Base-by-base conservation (phyloP, 805 yeast genomes). In the Candida yuanshanica region DNA sequence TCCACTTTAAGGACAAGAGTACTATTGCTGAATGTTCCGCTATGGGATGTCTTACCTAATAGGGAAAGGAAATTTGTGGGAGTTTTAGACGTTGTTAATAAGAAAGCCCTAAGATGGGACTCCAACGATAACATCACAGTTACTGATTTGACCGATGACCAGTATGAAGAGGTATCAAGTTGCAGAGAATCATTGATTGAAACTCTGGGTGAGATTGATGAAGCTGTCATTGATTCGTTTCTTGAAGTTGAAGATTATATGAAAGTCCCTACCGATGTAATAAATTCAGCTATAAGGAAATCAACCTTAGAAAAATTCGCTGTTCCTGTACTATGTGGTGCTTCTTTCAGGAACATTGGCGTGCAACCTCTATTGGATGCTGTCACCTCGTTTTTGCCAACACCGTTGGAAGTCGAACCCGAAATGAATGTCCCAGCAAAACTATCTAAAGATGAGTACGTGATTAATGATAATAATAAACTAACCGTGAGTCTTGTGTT, bases 301-400 rank as follows among this genome's bases (percentile, higher is more conserved):
- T 79, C 84, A 3, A 85, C 96, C 0, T 48, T 87, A 7, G 58
- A 60, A 1, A 72, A 74, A 36, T 60, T 65, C 29, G 70, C 86
- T 1, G 74, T 82, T 0, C 97, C 99, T 0, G 85, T 93, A 0
- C 63, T 90, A 27, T 89, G 97, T 62, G 99, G 99, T 11, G 85
- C 97, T 2, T 84, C 96, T 41, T 93, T 91, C 63, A 75, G 72
- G 50, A 91, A 91, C 59, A 84, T 91, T 35, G 99, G 99, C 20
- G 95, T 93, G 3, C 98, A 93, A 58, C 96, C 98, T 1, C 65
- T 93, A 37, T 63, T 93, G 62, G 97, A 91, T 61, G 90, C 95
- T 0, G 74, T 90, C 11, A 74, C 79, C 2, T 74, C 75, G 41
- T 93, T 75, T 52, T 64, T 93, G 14, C 98, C 99, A 0, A 79